Conservation (phyloP, 768 basidiomycete species). For the Leccinellum luteum region DNA sequence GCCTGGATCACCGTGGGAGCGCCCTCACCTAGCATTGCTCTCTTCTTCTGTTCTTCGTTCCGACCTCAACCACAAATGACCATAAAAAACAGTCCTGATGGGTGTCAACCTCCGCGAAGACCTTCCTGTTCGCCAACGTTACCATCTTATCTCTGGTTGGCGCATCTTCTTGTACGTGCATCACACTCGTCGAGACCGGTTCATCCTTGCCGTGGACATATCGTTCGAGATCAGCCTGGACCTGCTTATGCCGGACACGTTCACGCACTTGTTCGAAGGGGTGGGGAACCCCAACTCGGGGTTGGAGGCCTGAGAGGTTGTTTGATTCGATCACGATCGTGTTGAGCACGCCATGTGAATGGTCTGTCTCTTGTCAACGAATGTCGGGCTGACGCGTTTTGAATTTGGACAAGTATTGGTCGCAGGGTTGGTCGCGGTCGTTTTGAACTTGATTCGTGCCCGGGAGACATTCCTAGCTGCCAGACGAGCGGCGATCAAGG, state of each 20-base stretch:
- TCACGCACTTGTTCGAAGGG: conserved; percentile 67
- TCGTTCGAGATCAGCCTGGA: conserved; percentile 72
- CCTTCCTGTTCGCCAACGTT: conserved; percentile 81
- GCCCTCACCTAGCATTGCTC: too few species aligned
- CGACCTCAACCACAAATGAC: too few species aligned
- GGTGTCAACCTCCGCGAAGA: too few species aligned
- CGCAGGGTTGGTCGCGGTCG: conserved; percentile 54
- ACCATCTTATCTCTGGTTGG: conserved; percentile 64
- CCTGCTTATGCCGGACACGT: conserved; percentile 61
- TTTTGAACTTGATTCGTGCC: conserved; percentile 62
- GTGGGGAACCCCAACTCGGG: conserved; percentile 52
- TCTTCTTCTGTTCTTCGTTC: too few species aligned
- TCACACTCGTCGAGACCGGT: conserved; percentile 66
- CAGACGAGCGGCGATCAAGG: conserved; percentile 69
- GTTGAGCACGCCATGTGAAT: conserved; percentile 76
- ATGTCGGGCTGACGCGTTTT: background rate
- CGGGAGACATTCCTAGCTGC: conserved; percentile 80
- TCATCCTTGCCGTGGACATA: conserved; percentile 66
- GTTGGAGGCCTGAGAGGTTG: conserved; percentile 62
- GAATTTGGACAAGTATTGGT: conserved; percentile 42
- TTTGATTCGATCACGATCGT: conserved; percentile 79
- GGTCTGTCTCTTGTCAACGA: background rate
- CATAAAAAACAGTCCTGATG: too few species aligned
- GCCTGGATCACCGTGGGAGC: too few species aligned
- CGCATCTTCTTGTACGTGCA: conserved; percentile 60